Conservation (phyloP, 179 eudicot genomes). For the Beta lomatogona region DNA sequence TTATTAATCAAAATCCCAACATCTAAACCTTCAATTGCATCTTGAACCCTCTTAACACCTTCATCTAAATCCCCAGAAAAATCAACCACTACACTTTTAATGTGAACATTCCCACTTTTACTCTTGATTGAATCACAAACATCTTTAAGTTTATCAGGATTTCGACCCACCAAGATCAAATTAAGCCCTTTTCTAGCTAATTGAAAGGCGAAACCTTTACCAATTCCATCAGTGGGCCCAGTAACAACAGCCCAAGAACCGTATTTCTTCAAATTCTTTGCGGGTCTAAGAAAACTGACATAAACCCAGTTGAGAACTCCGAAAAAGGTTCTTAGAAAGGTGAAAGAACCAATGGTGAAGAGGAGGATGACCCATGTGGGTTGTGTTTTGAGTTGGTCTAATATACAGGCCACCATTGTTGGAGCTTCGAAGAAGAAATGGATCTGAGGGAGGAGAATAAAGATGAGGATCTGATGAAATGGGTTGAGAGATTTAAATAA, state of each 20-base stretch:
- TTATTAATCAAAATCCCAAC: conserved; percentile 83
- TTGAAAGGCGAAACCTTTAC: conserved; percentile 80
- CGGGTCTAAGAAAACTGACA: conserved; percentile 64
- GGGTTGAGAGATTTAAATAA: conserved; percentile 8
- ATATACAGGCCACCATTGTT: conserved; percentile 33
- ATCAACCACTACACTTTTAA: conserved; percentile 79
- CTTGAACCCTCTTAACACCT: conserved; percentile 58
- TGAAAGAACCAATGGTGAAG: conserved; percentile 33
- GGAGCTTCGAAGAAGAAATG: neutral
- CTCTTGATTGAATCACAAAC: conserved; percentile 56
- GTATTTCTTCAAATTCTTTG: conserved; percentile 76
- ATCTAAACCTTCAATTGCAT: conserved; percentile 67
- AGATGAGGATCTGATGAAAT: conserved; percentile 1
- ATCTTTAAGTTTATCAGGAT: conserved; percentile 71
- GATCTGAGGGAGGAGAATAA: too few relatives aligned
- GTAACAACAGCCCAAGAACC: conserved; percentile 94
- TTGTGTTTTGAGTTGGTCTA: conserved; percentile 28
- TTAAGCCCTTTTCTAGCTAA: conserved; percentile 76
- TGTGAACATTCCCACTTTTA: conserved; percentile 48
- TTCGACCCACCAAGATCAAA: conserved; percentile 75
- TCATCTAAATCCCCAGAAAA: conserved; percentile 73
- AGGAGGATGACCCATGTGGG: conserved; percentile 35
- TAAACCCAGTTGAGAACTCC: conserved; percentile 65
- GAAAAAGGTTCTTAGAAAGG: conserved; percentile 35
- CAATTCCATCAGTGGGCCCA: conserved; percentile 91